Evolutionary conservation across 257 asterid species (phyloP), one percentile per base, ranked within the genome.

Genomic region (Ocimum tenuiflorum): DNA sequence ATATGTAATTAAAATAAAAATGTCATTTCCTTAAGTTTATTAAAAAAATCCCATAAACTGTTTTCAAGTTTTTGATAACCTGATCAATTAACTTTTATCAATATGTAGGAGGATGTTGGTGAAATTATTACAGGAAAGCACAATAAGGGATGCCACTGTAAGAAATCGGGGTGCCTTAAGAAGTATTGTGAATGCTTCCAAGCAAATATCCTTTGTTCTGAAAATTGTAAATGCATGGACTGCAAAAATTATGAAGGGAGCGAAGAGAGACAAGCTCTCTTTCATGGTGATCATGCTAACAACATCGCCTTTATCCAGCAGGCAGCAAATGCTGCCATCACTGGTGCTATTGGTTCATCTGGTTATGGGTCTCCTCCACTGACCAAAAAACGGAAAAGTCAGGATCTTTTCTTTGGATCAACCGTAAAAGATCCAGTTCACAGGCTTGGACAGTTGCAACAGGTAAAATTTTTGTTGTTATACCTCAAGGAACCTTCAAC

Each of bases 171-270:
- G 22, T 90, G 97, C 71, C 97, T 90, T 72, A 90, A 90, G 76
- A 90, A 90, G 87, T 90, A 90, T 74, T 90, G 97, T 67, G 96
- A 90, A 69, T 90, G 97, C 77, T 90, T 90, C 77, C 97, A n/a
- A n/a, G n/a, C n/a, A n/a, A n/a, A n/a, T n/a, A n/a, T n/a, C n/a
- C n/a, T n/a, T n/a, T n/a, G n/a, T n/a, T n/a, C n/a, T n/a, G n/a
- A n/a, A n/a, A n/a, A n/a, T n/a, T n/a, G n/a, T n/a, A n/a, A n/a
- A n/a, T n/a, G n/a, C n/a, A n/a, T n/a, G n/a, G n/a, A n/a, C n/a
- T n/a, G n/a, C n/a, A n/a, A n/a, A n/a, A n/a, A n/a, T n/a, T n/a
- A n/a, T n/a, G n/a, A n/a, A n/a, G n/a, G n/a, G n/a, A n/a, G n/a
- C n/a, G n/a, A n/a, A 90, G 97, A 90, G 77, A 83, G 97, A 45